Conservation (phyloP, 306 rosid genomes). For the Mimosa pudica region DNA sequence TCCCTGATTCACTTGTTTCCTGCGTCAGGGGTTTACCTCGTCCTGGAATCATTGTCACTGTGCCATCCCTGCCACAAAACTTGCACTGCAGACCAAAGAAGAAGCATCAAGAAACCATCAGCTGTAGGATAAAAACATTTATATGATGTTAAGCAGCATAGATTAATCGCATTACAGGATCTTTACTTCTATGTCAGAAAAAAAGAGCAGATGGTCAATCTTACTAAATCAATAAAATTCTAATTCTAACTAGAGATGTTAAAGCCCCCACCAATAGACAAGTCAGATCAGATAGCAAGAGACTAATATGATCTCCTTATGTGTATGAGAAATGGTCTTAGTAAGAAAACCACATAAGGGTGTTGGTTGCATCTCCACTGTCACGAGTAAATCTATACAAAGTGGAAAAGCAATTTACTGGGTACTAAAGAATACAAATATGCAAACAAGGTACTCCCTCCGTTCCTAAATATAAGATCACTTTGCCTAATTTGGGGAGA, state of each 20-base stretch:
- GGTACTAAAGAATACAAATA: conserved; percentile 2
- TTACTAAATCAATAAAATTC: conserved; percentile 13
- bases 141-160: conserved; percentile 20
- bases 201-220: conserved; percentile 13
- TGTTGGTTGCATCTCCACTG: conserved; percentile 11
- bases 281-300: conserved; percentile 19
- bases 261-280: neutral
- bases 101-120: conserved; percentile 35
- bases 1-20: conserved; percentile 60
- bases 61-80: conserved; percentile 88
- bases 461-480: too few species aligned
- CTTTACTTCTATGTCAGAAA: conserved; percentile 16
- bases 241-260: conserved; percentile 5
- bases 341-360: neutral
- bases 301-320: neutral
- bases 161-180: neutral
- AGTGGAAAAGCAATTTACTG: conserved; percentile 11
- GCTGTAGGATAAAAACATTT: conserved; percentile 15
- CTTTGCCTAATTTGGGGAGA: too few species aligned
- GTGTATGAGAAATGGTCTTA: neutral
- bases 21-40: conserved; percentile 66
- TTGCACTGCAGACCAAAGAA: conserved; percentile 66
- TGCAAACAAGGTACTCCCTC: neutral
- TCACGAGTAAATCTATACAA: conserved; percentile 19
- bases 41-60: conserved; percentile 73